A percentile compares a stretch with the other conserved stretches of the same genome.
phyloP scores from a whole-genome alignment of 2,329 filamentous ascomycete species.

The Nothophaeocryptopus gaeumannii region DNA sequence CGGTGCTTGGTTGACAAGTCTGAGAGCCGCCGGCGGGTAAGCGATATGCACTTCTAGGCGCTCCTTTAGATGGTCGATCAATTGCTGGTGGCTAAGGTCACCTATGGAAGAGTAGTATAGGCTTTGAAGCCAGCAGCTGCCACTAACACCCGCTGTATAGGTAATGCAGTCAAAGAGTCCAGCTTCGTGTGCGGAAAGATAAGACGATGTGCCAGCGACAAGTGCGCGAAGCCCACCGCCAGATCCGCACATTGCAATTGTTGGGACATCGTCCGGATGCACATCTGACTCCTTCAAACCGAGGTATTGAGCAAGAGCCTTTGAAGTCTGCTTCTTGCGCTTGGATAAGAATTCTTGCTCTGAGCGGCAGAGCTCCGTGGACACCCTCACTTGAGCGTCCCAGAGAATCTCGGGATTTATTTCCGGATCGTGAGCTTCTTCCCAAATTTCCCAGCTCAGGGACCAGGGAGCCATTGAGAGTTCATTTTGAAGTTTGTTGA shows the following conservation, averaged over 20 bases:
- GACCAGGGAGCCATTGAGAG: slow-evolving; percentile 84
- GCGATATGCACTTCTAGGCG: slow-evolving; percentile 86
- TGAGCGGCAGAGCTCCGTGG: slow-evolving; percentile 74
- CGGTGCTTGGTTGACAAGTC: slow-evolving; percentile 77
- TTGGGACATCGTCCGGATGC: slow-evolving; percentile 88
- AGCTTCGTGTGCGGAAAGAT: slow-evolving; percentile 77
- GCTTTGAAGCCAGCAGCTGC: slow-evolving; percentile 91
- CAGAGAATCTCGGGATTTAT: slow-evolving; percentile 84
- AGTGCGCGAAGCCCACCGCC: slow-evolving; percentile 87
- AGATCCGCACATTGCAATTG: slow-evolving; percentile 91
- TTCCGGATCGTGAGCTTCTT: slow-evolving; percentile 78
- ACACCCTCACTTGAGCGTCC: slow-evolving; percentile 78
- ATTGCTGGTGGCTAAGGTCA: slow-evolving; percentile 61
- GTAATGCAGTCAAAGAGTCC: slow-evolving; percentile 92
- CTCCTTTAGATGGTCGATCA: slow-evolving; percentile 83
- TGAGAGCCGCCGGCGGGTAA: slow-evolving; percentile 80
- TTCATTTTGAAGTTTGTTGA: slow-evolving; percentile 82
- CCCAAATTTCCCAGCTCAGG: slow-evolving; percentile 89
- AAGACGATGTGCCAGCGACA: slow-evolving; percentile 84
- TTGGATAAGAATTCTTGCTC: slow-evolving; percentile 72
- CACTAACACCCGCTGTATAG: slow-evolving; percentile 93
- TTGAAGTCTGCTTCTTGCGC: slow-evolving; percentile 65
- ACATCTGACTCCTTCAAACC: slow-evolving; percentile 73
- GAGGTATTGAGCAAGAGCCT: slow-evolving; percentile 78
- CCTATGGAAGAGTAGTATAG: slow-evolving; percentile 81